Evolutionary conservation across 257 asterid genomes (phyloP).

Genomic region (Rubia yunnanensis): DNA sequence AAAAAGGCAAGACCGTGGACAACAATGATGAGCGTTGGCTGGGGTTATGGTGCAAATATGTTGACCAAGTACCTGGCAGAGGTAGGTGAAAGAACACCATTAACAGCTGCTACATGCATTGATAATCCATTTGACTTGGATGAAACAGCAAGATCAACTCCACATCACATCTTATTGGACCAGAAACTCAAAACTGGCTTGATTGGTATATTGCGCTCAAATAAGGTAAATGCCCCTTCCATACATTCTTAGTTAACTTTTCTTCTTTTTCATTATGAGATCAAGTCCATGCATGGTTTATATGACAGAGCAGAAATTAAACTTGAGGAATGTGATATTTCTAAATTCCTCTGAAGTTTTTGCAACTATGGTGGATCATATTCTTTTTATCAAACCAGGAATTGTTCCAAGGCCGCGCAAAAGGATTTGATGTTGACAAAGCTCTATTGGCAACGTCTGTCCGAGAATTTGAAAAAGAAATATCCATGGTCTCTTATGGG

Average conservation of each 20-base stretch:
- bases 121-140: slow-evolving; percentile 95
- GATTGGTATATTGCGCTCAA: slow-evolving; percentile 56
- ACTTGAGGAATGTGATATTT: background rate
- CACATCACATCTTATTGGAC: slow-evolving; percentile 39
- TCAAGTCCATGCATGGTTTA: background rate
- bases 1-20: slow-evolving; percentile 86
- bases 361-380: background rate
- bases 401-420: slow-evolving; percentile 86
- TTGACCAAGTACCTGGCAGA: slow-evolving; percentile 93
- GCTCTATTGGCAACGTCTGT: slow-evolving; percentile 67
- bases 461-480: slow-evolving; percentile 74
- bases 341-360: background rate
- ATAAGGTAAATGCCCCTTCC: slow-evolving; percentile 48
- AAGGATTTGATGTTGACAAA: slow-evolving; percentile 70
- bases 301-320: background rate
- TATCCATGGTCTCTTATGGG: slow-evolving; percentile 84
- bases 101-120: slow-evolving; percentile 86
- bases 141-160: slow-evolving; percentile 57
- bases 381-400: slow-evolving; percentile 39
- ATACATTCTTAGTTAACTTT: background rate
- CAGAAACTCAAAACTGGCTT: slow-evolving; percentile 60
- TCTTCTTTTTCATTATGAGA: background rate
- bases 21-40: slow-evolving; percentile 82
- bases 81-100: slow-evolving; percentile 81
- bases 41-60: slow-evolving; percentile 99